Conservation (phyloP, 2,329 filamentous ascomycete species). For the Elsinoe perseae region DNA sequence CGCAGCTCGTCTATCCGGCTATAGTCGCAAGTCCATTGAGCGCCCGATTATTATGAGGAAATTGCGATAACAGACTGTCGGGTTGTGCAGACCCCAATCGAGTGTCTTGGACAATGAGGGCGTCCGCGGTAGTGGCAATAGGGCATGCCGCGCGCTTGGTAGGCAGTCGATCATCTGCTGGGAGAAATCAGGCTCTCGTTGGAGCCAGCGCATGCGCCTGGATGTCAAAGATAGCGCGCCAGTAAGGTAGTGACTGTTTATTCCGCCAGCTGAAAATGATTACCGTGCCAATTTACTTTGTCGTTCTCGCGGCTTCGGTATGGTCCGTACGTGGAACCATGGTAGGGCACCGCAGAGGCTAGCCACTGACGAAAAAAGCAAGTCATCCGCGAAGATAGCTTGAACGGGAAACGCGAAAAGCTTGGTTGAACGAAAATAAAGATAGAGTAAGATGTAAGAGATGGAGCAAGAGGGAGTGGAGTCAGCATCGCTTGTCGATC, state of each 20-base stretch:
- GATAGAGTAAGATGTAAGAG: neutral
- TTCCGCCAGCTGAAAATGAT: neutral
- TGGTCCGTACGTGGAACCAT: neutral
- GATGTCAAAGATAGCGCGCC: neutral
- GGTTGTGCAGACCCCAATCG: neutral
- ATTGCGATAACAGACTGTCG: neutral
- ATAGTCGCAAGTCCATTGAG: neutral
- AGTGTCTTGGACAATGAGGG: neutral
- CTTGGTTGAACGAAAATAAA: neutral
- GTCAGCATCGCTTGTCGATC: constrained; percentile 3
- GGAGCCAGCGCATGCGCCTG: neutral
- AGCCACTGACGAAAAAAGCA: neutral
- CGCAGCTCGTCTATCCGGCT: neutral
- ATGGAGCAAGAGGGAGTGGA: neutral
- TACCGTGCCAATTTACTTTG: neutral
- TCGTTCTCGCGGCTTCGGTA: neutral
- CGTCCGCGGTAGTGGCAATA: neutral
- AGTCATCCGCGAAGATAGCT: neutral
- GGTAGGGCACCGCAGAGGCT: neutral
- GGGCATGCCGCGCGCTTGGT: constrained; percentile 2
- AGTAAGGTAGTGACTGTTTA: neutral
- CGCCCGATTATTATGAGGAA: neutral
- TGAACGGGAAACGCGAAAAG: neutral
- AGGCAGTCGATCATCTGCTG: neutral
- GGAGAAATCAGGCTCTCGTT: neutral